Evolutionary conservation across 2,329 filamentous ascomycete genomes (phyloP), one percentile per base, ranked within the genome.

Genomic region (Aspergillus jensenii): DNA sequence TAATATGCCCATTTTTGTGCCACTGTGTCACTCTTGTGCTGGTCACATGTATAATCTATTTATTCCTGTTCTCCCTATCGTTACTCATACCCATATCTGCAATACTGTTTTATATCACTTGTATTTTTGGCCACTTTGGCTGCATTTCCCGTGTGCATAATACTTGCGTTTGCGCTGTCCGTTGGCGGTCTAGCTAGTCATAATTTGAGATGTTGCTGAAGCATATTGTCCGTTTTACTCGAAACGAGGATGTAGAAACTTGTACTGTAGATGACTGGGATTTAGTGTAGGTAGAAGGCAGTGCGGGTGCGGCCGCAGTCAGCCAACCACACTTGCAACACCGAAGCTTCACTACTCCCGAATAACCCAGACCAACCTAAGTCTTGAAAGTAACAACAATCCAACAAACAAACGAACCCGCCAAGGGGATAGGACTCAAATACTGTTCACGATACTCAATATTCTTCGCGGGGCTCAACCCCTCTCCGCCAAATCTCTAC

Each of bases 11-110:
- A 46, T 46, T 48, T 51, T 50, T 37, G 12, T 37, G 14, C 35
- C 35, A 37, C 64, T 59, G 61, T 61, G 52, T 51, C 62, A 57
- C 60, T 58, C 63, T 60, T 74, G 74, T 76, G 74, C 74, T 74
- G 74, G 74, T 62, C 74, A 75, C 72, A 73, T 70, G 72, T 75
- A 74, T 70, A 70, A 69, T 73, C 68, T 73, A 72, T 62, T 61
- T 59, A 58, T 60, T 59, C 60, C 52, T 60, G 58, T 57, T 62
- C 61, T 60, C 59, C 63, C 65, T 60, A 62, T 69, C 65, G 53
- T 67, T 70, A 61, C 65, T 70, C 70, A 74, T 75, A 74, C 71
- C 71, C 69, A 62, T 62, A 57, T 61, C 59, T 55, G 64, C 62
- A 66, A 71, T 62, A 14, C 63, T 72, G 71, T 61, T 62, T 65